Percentiles rank a stretch among this genome's conserved stretches.
Evolutionary conservation across 2,329 filamentous ascomycete genomes (phyloP).

Genomic region (Harringtonia lauricola): DNA sequence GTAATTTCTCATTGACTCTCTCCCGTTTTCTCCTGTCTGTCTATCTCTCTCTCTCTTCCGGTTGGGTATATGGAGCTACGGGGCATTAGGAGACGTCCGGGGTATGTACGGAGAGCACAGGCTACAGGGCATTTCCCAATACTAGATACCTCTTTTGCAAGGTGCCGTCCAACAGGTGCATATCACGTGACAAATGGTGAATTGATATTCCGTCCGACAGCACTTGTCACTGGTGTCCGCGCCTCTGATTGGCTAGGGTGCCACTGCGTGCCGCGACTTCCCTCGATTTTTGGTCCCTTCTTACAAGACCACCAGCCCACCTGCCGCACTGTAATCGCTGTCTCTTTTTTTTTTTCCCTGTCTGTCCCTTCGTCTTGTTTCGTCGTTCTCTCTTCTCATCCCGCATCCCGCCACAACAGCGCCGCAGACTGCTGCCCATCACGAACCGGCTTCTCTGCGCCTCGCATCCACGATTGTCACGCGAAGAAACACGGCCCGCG

Average conservation of each 20-base stretch:
- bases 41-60: neutral
- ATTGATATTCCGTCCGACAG: neutral
- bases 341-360: neutral
- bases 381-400: neutral
- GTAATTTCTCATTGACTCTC: neutral
- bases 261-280: conserved; percentile 2
- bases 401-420: too few relatives aligned
- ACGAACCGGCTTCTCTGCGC: too few relatives aligned
- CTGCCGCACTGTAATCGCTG: neutral
- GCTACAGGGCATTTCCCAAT: too few relatives aligned
- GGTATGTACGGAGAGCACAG: too few relatives aligned
- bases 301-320: neutral
- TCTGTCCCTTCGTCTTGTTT: neutral
- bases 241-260: neutral
- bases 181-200: neutral
- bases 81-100: too few relatives aligned
- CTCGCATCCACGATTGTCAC: too few relatives aligned
- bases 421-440: too few relatives aligned
- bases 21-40: neutral
- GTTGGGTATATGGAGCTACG: too few relatives aligned
- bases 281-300: neutral
- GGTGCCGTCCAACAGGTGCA: too few relatives aligned
- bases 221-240: neutral
- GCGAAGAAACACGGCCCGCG: too few relatives aligned
- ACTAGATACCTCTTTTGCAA: too few relatives aligned